These are phyloP conservation scores for Chlamydomonas sp. DNA, from an alignment of 139 green algal genomes.

Conservation along the genomic window DNA sequence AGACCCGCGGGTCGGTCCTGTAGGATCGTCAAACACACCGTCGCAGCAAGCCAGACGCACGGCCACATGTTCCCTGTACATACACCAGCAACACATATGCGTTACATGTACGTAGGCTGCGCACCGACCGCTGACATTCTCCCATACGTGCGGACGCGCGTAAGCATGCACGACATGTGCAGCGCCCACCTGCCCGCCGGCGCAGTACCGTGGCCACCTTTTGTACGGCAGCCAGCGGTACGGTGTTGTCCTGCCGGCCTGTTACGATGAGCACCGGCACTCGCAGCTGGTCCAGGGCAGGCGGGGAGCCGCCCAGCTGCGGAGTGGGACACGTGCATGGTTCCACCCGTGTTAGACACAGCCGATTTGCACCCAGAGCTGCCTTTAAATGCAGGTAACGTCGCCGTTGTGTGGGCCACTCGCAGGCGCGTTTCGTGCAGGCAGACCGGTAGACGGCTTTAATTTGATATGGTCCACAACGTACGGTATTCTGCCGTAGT, in stretches of 20 bases:
- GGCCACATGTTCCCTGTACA: too few relatives aligned
- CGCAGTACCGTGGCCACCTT: background rate
- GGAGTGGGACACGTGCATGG: background rate
- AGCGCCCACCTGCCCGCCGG: background rate
- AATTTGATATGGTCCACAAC: too few relatives aligned
- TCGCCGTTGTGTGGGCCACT: too few relatives aligned
- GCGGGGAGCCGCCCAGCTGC: background rate
- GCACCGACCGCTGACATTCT: too few relatives aligned
- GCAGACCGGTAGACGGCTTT: background rate
- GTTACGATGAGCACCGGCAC: slow-evolving; percentile 14
- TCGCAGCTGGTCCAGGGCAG: background rate
- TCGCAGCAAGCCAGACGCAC: background rate
- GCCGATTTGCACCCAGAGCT: too few relatives aligned
- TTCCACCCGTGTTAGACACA: background rate
- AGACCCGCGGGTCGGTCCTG: background rate
- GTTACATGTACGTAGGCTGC: too few relatives aligned
- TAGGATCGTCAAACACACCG: background rate
- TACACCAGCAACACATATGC: too few relatives aligned
- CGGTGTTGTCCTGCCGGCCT: background rate
- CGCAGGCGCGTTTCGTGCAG: background rate
- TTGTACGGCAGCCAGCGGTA: slow-evolving; percentile 2
- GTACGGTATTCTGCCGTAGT: too few relatives aligned
- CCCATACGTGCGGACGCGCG: too few relatives aligned
- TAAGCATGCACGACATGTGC: too few relatives aligned
- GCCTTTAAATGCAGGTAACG: too few relatives aligned